These are phyloP conservation scores for Lactifluus rugatus DNA, from an alignment of 768 basidiomycete genomes.

Conservation along the genomic window DNA sequence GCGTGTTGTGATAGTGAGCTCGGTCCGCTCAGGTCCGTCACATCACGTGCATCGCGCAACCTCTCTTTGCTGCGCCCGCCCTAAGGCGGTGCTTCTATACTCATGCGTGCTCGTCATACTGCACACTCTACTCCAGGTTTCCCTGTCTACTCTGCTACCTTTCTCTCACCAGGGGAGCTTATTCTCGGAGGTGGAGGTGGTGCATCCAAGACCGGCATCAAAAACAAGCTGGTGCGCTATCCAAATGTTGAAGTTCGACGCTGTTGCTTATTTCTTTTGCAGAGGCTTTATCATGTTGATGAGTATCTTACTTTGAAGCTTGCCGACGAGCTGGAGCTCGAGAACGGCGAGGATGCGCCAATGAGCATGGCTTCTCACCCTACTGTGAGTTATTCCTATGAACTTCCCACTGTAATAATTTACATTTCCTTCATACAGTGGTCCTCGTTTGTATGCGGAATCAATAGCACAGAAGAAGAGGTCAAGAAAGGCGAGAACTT, in stretches of 20 bases:
- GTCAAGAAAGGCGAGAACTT: conserved; percentile 62
- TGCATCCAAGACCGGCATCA: conserved; percentile 75
- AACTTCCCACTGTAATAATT: background rate
- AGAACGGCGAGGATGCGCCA: conserved; percentile 82
- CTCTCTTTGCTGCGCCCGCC: background rate
- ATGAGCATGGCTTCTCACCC: conserved; percentile 81
- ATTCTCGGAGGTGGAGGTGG: conserved; percentile 90
- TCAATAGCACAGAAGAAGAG: conserved; percentile 66
- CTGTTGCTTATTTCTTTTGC: background rate
- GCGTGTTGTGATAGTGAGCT: too few relatives aligned
- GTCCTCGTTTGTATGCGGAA: conserved; percentile 60
- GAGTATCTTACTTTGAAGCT: conserved; percentile 44
- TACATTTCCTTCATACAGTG: conserved; percentile 30
- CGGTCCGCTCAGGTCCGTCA: background rate
- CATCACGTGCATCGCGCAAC: background rate
- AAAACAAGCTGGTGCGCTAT: conserved; percentile 79
- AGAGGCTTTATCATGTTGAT: conserved; percentile 64
- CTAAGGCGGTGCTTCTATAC: background rate
- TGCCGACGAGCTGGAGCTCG: conserved; percentile 64
- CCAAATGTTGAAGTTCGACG: background rate
- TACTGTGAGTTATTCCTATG: conserved; percentile 34
- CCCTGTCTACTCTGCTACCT: conserved; percentile 83
- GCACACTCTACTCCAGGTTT: conserved; percentile 70
- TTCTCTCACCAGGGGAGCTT: conserved; percentile 59
- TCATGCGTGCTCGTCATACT: conserved; percentile 75